phyloP scores from a whole-genome alignment of 345 rosid species.

The Combretum micranthum region DNA sequence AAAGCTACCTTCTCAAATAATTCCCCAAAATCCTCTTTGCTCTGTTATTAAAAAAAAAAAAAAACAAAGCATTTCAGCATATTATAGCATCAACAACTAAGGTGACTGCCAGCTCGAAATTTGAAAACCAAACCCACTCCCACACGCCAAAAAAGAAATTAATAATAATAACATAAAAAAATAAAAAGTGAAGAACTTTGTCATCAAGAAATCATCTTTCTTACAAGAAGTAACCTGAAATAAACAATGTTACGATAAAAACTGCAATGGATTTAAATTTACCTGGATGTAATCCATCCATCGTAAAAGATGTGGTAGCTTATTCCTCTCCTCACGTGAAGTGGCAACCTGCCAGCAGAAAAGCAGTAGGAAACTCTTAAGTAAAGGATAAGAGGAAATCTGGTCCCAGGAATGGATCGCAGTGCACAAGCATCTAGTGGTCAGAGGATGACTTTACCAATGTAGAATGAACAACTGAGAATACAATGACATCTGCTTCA shows the following conservation, averaged over 20 bases:
- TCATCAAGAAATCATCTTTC: background rate
- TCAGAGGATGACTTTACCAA: constrained; percentile 31
- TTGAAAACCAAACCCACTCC: background rate
- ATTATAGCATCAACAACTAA: background rate
- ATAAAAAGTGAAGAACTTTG: background rate
- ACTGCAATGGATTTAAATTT: constrained; percentile 4
- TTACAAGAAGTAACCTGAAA: background rate
- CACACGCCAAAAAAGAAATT: too few relatives aligned
- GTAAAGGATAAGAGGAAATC: background rate
- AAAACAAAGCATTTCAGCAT: constrained; percentile 6
- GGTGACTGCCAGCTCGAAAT: background rate
- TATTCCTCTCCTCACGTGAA: constrained; percentile 40
- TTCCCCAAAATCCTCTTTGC: constrained; percentile 37
- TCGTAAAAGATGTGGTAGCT: constrained; percentile 60
- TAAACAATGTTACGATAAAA: constrained; percentile 4
- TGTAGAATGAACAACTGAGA: constrained; percentile 55
- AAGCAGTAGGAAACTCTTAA: constrained; percentile 10
- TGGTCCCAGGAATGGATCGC: background rate
- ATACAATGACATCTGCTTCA: constrained; percentile 65
- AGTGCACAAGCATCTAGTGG: background rate
- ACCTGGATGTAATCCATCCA: constrained; percentile 95
- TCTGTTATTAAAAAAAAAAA: too few relatives aligned
- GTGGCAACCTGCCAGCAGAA: constrained; percentile 42
- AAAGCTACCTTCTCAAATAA: constrained; percentile 41
- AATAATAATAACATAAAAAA: too few relatives aligned